Percentiles rank a stretch among this genome's conserved stretches.
These are phyloP conservation scores for Speleostelium caveatum DNA, from an alignment of 78 protist species.

Conservation along the genomic window DNA sequence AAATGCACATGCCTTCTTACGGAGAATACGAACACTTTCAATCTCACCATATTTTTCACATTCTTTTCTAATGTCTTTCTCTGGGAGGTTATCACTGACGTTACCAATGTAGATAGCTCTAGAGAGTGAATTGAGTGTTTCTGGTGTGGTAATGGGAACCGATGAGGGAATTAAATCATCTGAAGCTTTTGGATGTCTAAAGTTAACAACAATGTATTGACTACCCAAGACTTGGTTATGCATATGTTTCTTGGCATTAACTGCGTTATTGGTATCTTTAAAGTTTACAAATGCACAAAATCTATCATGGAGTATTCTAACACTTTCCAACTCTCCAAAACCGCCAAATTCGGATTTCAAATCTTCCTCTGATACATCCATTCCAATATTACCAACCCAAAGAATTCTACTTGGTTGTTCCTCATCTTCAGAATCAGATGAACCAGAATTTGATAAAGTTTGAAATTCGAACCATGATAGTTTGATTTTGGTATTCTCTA, in stretches of 20 bases:
- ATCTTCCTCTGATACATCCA: constrained; percentile 75
- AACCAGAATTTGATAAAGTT: neutral
- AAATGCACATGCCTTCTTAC: constrained; percentile 83
- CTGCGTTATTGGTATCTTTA: constrained; percentile 35
- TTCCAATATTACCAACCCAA: constrained; percentile 84
- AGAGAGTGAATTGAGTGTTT: constrained; percentile 51
- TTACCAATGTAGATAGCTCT: constrained; percentile 85
- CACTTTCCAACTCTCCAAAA: constrained; percentile 79
- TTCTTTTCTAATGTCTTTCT: constrained; percentile 67
- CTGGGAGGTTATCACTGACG: constrained; percentile 54
- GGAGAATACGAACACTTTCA: constrained; percentile 63
- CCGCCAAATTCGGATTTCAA: constrained; percentile 39
- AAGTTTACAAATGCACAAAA: constrained; percentile 84
- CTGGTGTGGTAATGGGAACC: constrained; percentile 59
- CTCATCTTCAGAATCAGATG: neutral
- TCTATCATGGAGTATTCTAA: constrained; percentile 54
- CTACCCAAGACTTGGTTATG: constrained; percentile 67
- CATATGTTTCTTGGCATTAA: constrained; percentile 38
- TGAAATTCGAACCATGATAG: constrained; percentile 52
- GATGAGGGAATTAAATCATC: constrained; percentile 1
- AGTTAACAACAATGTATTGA: constrained; percentile 59
- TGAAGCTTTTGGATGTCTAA: constrained; percentile 57
- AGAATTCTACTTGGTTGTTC: constrained; percentile 69
- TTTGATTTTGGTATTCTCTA: constrained; percentile 26
- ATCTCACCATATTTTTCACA: constrained; percentile 79